Conservation (phyloP, 495 filamentous ascomycete genomes). For the Acidiella bohemica region DNA sequence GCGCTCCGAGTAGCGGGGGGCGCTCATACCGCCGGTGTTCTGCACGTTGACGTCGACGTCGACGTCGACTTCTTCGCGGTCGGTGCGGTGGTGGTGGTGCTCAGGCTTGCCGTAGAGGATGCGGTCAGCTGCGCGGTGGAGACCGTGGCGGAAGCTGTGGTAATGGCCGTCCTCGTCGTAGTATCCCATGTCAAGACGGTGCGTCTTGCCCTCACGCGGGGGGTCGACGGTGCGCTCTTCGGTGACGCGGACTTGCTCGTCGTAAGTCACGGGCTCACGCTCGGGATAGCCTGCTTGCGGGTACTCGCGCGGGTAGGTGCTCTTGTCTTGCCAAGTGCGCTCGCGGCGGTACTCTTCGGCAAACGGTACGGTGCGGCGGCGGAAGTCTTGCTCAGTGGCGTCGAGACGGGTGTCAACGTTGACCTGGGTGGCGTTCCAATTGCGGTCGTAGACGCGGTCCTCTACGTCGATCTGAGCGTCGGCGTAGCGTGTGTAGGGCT, state of each 20-base stretch:
- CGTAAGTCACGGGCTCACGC: slow-evolving; percentile 13
- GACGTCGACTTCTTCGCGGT: slow-evolving; percentile 22
- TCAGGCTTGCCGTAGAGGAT: slow-evolving; percentile 56
- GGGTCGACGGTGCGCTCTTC: slow-evolving; percentile 35
- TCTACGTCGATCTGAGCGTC: slow-evolving; percentile 54
- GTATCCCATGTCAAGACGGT: slow-evolving; percentile 66
- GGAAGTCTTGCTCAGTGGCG: slow-evolving; percentile 73
- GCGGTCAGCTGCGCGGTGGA: slow-evolving; percentile 72
- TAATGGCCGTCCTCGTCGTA: slow-evolving; percentile 97
- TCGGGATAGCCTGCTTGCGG: slow-evolving; percentile 11
- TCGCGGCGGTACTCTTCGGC: slow-evolving; percentile 47
- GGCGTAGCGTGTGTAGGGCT: slow-evolving; percentile 40
- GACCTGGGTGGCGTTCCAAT: slow-evolving; percentile 35
- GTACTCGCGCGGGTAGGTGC: slow-evolving; percentile 16
- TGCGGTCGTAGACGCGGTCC: slow-evolving; percentile 39
- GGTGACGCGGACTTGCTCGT: slow-evolving; percentile 26
- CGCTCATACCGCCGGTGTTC: slow-evolving; percentile 22
- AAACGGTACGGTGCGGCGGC: slow-evolving; percentile 53
- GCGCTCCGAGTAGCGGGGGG: slow-evolving; percentile 17
- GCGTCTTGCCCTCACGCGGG: slow-evolving; percentile 48
- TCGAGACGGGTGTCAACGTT: slow-evolving; percentile 50
- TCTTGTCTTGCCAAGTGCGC: slow-evolving; percentile 23
- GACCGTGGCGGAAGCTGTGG: slow-evolving; percentile 81
- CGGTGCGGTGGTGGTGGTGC: slow-evolving; percentile 23
- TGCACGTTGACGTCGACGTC: slow-evolving; percentile 27